A percentile compares a stretch with the other conserved stretches of the same genome.
These are phyloP conservation scores for Malus domestica DNA, from an alignment of 306 rosid species.

Conservation along the genomic window ASM211411v1 NC_041804.1:9194501-9195000, in stretches of 20 bases:
- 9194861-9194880: not conserved
- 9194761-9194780: constrained; percentile 12
- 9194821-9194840: not conserved
- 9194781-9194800: constrained; percentile 32
- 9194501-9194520: constrained; percentile 36
- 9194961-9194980: not conserved
- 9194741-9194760: constrained; percentile 57
- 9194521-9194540: constrained; percentile 35
- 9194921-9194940: not conserved
- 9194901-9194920: too few relatives aligned
- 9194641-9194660: constrained; percentile 50
- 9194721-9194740: constrained; percentile 44
- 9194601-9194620: constrained; percentile 46
- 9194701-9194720: constrained; percentile 66
- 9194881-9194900: not conserved
- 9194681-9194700: constrained; percentile 66
- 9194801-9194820: not conserved
- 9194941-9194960: not conserved
- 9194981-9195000: not conserved
- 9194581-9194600: constrained; percentile 49
- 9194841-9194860: not conserved
- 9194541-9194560: constrained; percentile 61
- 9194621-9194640: constrained; percentile 63
- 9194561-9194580: constrained; percentile 56
- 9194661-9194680: constrained; percentile 65